Base-by-base conservation (phyloP, 2,329 filamentous ascomycete genomes). In the Nemania diffusa region DNA sequence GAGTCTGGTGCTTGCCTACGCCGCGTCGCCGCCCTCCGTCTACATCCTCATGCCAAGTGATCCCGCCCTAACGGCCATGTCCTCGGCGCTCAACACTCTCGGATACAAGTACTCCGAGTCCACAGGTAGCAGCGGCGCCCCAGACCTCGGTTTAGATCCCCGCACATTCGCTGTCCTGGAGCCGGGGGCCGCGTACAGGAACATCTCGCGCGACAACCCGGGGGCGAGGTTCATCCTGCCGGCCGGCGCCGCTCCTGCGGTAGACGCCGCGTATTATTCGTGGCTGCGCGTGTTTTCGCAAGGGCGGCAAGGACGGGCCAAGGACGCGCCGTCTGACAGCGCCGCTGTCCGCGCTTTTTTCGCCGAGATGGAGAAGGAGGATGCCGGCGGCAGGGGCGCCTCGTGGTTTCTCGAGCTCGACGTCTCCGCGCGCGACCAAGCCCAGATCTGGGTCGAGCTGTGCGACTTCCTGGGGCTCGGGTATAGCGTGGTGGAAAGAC, bases 381-480 rank as follows among this genome's bases (percentile, higher is more conserved):
- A 11, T 29, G 17, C 40, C 6, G 34, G 56, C 6, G 11, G 7
- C 1, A n/a, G n/a, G n/a, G 40, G 46, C 9, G 13, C 40, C 5
- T 62, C 64, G 9, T 68, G 64, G 5, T 53, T 75, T 5, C 69
- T 73, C 26, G 74, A 73, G 60, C 59, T 76, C 0, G 73, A 74
- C 3, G 64, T 75, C n/a, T 68, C 70, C 8, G 64, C 67, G 22
- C 69, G 70, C 3, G 60, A 53, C 42, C 72, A 75, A 63, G 73
- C 73, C 1, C 69, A 75, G 50, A 73, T 70, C 15, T 76, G 73
- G 74, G 73, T 74, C 11, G 32, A 60, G 27, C 69, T 76, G 2
- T 75, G 71, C 67, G 68, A 74, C 15, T 76, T 75, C 61, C 34
- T 75, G 32, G 74, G 74, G 1, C 59, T 76, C 42, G 74, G 73